Percentiles rank a stretch among this genome's conserved stretches.
These are phyloP conservation scores for Berberis thunbergii DNA, from an alignment of 164 flowering plant genomes.

Conservation along the genomic window DNA sequence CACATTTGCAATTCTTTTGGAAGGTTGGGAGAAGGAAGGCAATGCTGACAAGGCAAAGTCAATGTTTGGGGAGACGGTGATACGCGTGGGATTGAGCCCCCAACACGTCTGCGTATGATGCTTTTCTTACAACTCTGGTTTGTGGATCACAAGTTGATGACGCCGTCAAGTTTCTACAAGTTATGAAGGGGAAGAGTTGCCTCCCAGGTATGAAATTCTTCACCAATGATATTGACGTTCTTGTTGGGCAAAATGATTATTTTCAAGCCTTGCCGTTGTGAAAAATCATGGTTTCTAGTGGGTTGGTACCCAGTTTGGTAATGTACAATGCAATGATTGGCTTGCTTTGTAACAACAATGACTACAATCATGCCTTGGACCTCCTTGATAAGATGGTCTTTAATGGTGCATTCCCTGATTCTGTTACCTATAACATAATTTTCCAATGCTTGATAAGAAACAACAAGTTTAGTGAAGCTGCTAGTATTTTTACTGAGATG, in stretches of 20 bases:
- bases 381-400: constrained; percentile 62
- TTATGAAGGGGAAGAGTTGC: constrained; percentile 55
- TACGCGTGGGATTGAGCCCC: constrained; percentile 56
- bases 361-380: constrained; percentile 34
- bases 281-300: constrained; percentile 56
- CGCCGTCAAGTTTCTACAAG: constrained; percentile 48
- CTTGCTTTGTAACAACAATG: constrained; percentile 42
- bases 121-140: constrained; percentile 53
- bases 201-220: constrained; percentile 80
- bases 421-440: constrained; percentile 58
- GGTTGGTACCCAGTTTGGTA: constrained; percentile 50
- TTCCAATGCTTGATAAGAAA: constrained; percentile 58
- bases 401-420: constrained; percentile 66
- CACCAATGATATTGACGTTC: constrained; percentile 54
- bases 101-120: constrained; percentile 54
- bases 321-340: constrained; percentile 65
- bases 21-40: constrained; percentile 77
- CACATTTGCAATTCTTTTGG: constrained; percentile 55
- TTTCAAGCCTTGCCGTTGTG: constrained; percentile 39
- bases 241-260: constrained; percentile 40
- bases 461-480: constrained; percentile 40
- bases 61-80: constrained; percentile 75
- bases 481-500: constrained; percentile 59
- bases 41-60: constrained; percentile 48
- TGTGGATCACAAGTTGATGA: constrained; percentile 41